A percentile compares a stretch with the other conserved stretches of the same genome.
Evolutionary conservation across 805 yeast genomes (phyloP).

Genomic region (Priceomyces melissophilus): DNA sequence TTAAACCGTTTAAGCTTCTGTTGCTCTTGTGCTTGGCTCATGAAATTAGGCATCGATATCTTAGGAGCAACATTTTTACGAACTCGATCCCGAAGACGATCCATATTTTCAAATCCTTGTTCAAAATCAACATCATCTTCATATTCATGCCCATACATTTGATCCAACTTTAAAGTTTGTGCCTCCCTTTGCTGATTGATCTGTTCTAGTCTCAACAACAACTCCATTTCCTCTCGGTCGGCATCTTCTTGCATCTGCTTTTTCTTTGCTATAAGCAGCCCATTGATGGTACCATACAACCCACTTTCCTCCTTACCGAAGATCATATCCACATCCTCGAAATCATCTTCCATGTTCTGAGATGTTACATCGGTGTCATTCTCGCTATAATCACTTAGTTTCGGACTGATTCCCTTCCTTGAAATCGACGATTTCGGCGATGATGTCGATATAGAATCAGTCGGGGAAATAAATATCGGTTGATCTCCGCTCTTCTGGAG

Average conservation of each 20-base stretch:
- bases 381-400: conserved; percentile 37
- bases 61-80: conserved; percentile 7
- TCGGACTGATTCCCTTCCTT: conserved; percentile 11
- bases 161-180: conserved; percentile 30
- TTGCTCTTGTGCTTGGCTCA: conserved; percentile 2
- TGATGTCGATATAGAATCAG: conserved; percentile 22
- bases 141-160: conserved; percentile 33
- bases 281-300: conserved; percentile 26
- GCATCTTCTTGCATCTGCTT: conserved; percentile 28
- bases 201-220: conserved; percentile 11
- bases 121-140: conserved; percentile 38
- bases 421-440: conserved; percentile 18
- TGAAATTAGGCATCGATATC: conserved; percentile 13
- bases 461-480: conserved; percentile 12
- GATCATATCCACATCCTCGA: conserved; percentile 35
- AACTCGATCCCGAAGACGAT: neutral
- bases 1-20: conserved; percentile 23
- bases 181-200: conserved; percentile 14
- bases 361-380: conserved; percentile 39
- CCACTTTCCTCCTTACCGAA: conserved; percentile 38
- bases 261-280: conserved; percentile 20
- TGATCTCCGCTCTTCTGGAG: conserved; percentile 2
- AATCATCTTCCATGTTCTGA: conserved; percentile 35
- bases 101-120: conserved; percentile 29
- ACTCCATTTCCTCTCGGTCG: conserved; percentile 31